phyloP scores from a whole-genome alignment of 371 early-diverging fungal species.

The Quaeritorhiza haematococci region DNA sequence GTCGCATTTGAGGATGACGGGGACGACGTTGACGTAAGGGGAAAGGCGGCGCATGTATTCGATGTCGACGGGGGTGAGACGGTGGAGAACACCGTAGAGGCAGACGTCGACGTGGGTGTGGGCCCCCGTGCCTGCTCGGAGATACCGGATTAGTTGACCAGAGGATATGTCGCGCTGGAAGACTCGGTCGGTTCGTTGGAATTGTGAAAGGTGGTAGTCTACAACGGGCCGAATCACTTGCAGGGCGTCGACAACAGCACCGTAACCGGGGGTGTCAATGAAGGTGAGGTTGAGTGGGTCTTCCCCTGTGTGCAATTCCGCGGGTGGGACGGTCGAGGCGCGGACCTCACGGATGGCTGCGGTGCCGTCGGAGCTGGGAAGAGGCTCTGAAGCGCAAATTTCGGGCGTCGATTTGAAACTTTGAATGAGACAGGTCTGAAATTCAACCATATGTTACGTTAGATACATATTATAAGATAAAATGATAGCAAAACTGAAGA shows the following conservation, averaged over 20 bases:
- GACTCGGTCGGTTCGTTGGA: constrained; percentile 16
- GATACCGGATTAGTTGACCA: constrained; percentile 11
- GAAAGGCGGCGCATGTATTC: constrained; percentile 62
- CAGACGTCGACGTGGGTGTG: constrained; percentile 32
- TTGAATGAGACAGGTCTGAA: constrained; percentile 19
- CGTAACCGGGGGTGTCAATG: constrained; percentile 34
- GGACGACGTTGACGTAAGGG: constrained; percentile 55
- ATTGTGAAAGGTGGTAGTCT: constrained; percentile 24
- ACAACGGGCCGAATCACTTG: constrained; percentile 22
- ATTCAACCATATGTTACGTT: not conserved
- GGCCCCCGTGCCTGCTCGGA: constrained; percentile 22
- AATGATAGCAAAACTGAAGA: not conserved
- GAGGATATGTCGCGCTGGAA: constrained; percentile 9
- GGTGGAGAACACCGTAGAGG: constrained; percentile 40
- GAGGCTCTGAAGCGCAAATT: constrained; percentile 2
- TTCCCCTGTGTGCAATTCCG: constrained; percentile 12
- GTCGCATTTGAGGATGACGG: constrained; percentile 63
- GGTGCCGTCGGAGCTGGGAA: constrained; percentile 1
- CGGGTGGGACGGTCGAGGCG: constrained; percentile 18
- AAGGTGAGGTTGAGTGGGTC: constrained; percentile 26
- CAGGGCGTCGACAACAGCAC: constrained; percentile 28
- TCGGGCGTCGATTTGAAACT: constrained; percentile 12
- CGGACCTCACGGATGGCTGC: constrained; percentile 20
- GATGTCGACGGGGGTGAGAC: constrained; percentile 62
- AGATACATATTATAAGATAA: not conserved